Percentiles rank a stretch among this genome's conserved stretches.
These are phyloP conservation scores for Paramecium tetraurelia DNA, from an alignment of 73 alveolate genomes.

Conservation along the genomic window DNA sequence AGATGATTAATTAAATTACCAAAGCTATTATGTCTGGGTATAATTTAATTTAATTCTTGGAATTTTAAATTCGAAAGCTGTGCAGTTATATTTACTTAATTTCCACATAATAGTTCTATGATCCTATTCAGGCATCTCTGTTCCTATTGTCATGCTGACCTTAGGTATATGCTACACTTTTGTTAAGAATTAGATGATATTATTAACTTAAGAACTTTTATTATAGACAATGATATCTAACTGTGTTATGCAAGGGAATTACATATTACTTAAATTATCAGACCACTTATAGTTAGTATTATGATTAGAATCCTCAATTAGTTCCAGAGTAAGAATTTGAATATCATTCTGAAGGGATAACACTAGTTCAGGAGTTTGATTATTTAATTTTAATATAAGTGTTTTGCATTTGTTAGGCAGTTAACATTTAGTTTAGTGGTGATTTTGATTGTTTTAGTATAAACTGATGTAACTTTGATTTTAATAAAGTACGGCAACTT, in stretches of 20 bases:
- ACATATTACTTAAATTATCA: not conserved
- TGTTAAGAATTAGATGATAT: not conserved
- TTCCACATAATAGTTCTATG: not conserved
- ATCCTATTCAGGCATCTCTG: not conserved
- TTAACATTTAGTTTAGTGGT: not conserved
- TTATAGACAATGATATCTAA: not conserved
- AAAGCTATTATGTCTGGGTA: not conserved
- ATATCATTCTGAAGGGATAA: not conserved
- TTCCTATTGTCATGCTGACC: not conserved
- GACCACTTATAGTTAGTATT: not conserved
- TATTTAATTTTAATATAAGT: not conserved
- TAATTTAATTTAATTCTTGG: not conserved
- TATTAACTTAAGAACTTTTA: not conserved
- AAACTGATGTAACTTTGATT: not conserved
- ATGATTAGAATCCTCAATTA: not conserved
- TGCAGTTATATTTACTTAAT: not conserved
- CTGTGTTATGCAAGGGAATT: not conserved
- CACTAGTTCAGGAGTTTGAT: not conserved
- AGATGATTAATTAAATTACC: constrained; percentile 1
- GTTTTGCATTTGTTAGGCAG: not conserved
- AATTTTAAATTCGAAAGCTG: not conserved
- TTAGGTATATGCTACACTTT: not conserved
- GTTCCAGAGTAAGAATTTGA: not conserved
- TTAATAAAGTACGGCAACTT: not conserved
- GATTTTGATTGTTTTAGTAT: not conserved